phyloP scores from a whole-genome alignment of 768 basidiomycete genomes.

The Podaxis rugospora region DNA sequence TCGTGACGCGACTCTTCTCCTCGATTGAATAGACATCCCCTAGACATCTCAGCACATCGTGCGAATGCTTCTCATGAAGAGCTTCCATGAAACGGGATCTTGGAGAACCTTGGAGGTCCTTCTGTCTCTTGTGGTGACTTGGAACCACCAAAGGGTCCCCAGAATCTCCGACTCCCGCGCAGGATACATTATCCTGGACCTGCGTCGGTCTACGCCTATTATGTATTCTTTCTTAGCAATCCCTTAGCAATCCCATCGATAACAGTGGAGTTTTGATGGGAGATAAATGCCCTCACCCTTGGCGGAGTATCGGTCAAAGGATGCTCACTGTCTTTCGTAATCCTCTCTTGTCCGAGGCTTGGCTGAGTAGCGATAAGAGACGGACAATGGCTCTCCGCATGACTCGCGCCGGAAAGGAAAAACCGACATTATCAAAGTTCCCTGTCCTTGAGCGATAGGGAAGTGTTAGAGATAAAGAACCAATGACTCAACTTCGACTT shows the following conservation, averaged over 20 bases:
- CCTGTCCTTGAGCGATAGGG: background rate
- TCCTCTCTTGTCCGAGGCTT: background rate
- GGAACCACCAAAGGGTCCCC: background rate
- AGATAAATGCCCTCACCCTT: background rate
- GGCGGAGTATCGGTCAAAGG: background rate
- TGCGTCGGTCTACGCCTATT: background rate
- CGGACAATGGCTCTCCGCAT: no score
- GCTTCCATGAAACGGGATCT: background rate
- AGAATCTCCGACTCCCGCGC: background rate
- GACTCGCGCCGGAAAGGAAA: background rate
- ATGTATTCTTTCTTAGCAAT: background rate
- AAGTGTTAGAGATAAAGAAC: background rate
- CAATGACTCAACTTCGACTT: background rate
- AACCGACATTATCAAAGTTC: background rate
- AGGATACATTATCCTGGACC: background rate
- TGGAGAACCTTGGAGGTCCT: background rate
- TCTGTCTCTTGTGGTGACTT: background rate
- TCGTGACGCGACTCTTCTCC: background rate
- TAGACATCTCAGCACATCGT: background rate
- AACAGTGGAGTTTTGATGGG: background rate
- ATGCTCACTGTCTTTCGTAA: background rate
- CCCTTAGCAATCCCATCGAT: background rate
- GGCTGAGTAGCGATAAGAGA: background rate
- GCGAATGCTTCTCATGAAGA: conserved; percentile 2
- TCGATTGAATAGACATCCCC: background rate